A percentile compares a stretch with the other conserved stretches of the same genome.
These are phyloP conservation scores for Hordeum marinum DNA, from an alignment of 176 grass and related monocot species.

Conservation along the genomic window DNA sequence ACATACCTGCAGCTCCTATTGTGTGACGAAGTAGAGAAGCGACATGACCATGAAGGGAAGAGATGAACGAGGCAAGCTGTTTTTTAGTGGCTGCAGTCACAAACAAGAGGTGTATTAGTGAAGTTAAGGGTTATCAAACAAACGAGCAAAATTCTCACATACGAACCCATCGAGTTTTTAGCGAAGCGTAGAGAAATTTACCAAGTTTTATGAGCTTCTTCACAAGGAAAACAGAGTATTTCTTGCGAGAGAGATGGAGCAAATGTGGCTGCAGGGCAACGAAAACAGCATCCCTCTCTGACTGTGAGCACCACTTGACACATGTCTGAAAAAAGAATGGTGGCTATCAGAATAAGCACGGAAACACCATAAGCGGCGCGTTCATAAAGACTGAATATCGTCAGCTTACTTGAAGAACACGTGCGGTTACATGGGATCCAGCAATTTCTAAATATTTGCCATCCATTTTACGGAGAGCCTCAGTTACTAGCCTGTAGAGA, in stretches of 20 bases:
- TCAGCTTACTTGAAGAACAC: constrained; percentile 83
- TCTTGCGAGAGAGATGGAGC: constrained; percentile 63
- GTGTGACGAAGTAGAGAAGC: constrained; percentile 72
- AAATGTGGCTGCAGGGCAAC: constrained; percentile 61
- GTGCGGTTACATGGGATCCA: constrained; percentile 73
- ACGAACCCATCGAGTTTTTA: neutral
- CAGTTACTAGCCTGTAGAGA: constrained; percentile 62
- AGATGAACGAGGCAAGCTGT: constrained; percentile 75
- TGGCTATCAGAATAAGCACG: neutral
- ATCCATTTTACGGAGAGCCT: constrained; percentile 72
- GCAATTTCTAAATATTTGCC: constrained; percentile 82
- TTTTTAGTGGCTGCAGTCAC: constrained; percentile 66
- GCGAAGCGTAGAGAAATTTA: constrained; percentile 15
- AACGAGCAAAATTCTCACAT: neutral
- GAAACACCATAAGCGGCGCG: neutral
- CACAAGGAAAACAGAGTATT: constrained; percentile 85
- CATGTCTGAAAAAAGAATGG: constrained; percentile 53
- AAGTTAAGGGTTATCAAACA: neutral
- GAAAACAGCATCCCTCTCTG: constrained; percentile 76
- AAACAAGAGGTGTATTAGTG: constrained; percentile 27
- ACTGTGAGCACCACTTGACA: constrained; percentile 79
- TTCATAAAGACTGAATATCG: neutral
- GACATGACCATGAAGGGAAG: constrained; percentile 79
- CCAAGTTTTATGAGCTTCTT: constrained; percentile 87
- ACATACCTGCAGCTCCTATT: constrained; percentile 67